phyloP scores from a whole-genome alignment of 2,329 filamentous ascomycete genomes.

The Cercospora sp. region DNA sequence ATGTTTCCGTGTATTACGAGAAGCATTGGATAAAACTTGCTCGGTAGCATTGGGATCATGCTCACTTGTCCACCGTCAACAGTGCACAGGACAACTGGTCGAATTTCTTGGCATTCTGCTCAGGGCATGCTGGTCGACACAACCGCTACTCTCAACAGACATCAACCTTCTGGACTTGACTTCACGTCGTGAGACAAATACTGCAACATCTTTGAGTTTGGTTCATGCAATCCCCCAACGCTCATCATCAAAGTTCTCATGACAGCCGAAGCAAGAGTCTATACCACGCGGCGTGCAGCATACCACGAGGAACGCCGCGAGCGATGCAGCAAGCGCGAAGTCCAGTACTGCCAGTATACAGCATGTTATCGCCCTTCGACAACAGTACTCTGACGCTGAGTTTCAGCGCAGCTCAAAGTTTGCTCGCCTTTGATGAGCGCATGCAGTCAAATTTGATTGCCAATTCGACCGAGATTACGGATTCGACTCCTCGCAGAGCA shows the following conservation, averaged over 20 bases:
- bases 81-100: not conserved
- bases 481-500: not conserved
- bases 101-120: not conserved
- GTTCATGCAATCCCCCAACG: not conserved
- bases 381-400: not conserved
- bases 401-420: not conserved
- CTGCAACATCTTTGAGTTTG: not conserved
- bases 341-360: not conserved
- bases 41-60: too few relatives aligned
- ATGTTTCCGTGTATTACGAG: too few relatives aligned
- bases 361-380: not conserved
- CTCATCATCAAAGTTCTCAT: not conserved
- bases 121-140: not conserved
- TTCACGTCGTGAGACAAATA: not conserved
- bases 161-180: not conserved
- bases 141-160: not conserved
- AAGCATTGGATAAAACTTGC: too few relatives aligned
- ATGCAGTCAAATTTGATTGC: conserved; percentile 9
- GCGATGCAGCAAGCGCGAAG: not conserved
- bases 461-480: conserved; percentile 9
- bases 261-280: not conserved
- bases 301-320: not conserved
- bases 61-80: too few relatives aligned
- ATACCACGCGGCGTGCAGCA: not conserved
- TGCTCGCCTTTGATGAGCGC: not conserved